Base-by-base conservation (phyloP, 441 rosid species). In the Brassica hybrid region DNA sequence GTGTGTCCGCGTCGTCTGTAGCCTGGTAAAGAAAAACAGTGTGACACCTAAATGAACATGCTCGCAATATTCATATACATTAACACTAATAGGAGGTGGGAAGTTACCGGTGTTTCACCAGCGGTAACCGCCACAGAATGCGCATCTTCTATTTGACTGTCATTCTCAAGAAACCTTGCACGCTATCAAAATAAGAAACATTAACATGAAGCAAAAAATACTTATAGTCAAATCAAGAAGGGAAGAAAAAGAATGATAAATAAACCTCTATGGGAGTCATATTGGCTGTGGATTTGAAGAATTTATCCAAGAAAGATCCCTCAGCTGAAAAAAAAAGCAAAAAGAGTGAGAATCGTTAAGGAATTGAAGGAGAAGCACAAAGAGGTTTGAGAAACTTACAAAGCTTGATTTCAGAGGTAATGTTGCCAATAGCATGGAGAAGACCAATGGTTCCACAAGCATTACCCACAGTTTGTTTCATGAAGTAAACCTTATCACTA, bases 381-480 rank as follows among this genome's bases (percentile, higher is more conserved):
- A 67, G 7, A 66, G 2, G 5, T 23, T 14, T 30, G 5, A 43
- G 4, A 3, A 41, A 84, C 92, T 89, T 80, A 93, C 98, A 7
- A 7, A 93, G 88, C 60, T 90, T 91, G 84, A 93, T 75, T 63
- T 84, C 79, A 32, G 99, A 91, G 67, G 88, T 84, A 67, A 90
- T 69, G 81, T 95, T 95, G 77, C 98, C 99, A 73, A 95, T 79
- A 72, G 96, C 94, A 84, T 95, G 99, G 83, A 95, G 98, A 80
- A 93, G 97, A 2, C 96, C 99, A 81, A 93, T 83, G 67, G 99
- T 95, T 86, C 99, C 98, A 82, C 99, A 93, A 76, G 98, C 98
- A 84, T 95, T 95, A 71, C 97, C 99, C 62, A 93, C 99, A 57
- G 99, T 95, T 87, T 95, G 98, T 76, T 84, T 91, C 96, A 89